Base-by-base conservation (phyloP, 2,329 filamentous ascomycete species). In the Fusarium sp. region DNA sequence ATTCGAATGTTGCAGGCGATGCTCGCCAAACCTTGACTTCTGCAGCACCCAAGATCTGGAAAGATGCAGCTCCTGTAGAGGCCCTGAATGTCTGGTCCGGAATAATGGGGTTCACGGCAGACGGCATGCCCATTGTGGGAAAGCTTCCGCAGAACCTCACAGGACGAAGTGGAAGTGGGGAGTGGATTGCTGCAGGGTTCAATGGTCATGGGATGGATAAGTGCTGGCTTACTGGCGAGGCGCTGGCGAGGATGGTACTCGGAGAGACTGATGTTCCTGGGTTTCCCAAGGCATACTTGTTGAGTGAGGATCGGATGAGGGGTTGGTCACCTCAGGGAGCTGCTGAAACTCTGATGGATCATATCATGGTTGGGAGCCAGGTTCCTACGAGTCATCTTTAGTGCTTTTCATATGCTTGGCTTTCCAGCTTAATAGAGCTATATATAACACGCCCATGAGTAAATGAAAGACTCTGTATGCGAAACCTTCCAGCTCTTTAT, bases 111-210 rank as follows among this genome's bases (percentile, higher is more conserved):
- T 73, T 84, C 42, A 86, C 85, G 1, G 83, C 82, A 0, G 87
- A 89, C 61, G 69, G 75, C 7, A 76, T 86, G 26, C 86, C 87
- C 0, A 81, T 87, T 18, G 85, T 88, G 1, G 87, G 86, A 0
- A 77, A 78, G 10, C 76, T 88, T 9, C 68, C 85, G 2, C 80
- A 76, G 0, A 75, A 20, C 5, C 38, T 77, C 10, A 78, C 76
- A 2, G 53, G 55, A 6, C 61, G 78, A n/a, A 54, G 28, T 7
- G 73, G 62, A 4, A 65, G 51, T 6, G 74, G 78, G 1, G 82
- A 88, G 72, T 88, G 85, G 85, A 81, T 87, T 15, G 80, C 83
- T 7, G 85, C 84, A 0, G 86, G 85, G 0, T 88, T 85, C 70
- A 82, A 79, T 47, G 86, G 86, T 7, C 84, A 86, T 28, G 86